These are phyloP conservation scores for Penicillium italicum DNA, from an alignment of 2,329 filamentous ascomycete species.

Conservation along the genomic window DNA sequence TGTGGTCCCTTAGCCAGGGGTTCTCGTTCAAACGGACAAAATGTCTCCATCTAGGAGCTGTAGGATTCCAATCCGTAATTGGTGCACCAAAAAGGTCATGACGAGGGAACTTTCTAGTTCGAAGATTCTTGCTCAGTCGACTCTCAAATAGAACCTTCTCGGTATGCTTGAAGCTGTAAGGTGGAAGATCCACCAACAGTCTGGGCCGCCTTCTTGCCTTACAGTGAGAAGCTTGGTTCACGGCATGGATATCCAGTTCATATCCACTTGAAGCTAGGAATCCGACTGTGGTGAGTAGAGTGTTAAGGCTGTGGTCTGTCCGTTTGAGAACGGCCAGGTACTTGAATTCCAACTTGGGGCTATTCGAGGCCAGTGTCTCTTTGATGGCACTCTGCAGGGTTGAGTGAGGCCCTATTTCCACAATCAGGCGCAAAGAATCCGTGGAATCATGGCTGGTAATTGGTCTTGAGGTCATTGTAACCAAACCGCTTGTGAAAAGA, in stretches of 20 bases:
- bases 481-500: conserved; percentile 24
- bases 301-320: conserved; percentile 16
- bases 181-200: conserved; percentile 27
- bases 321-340: conserved; percentile 29
- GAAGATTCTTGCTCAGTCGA: conserved; percentile 28
- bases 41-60: conserved; percentile 29
- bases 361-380: conserved; percentile 17
- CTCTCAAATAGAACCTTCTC: conserved; percentile 25
- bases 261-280: conserved; percentile 19
- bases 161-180: conserved; percentile 30
- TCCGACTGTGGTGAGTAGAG: conserved; percentile 22
- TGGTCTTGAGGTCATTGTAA: conserved; percentile 7
- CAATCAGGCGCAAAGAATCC: conserved; percentile 17
- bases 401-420: conserved; percentile 35
- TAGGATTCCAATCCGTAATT: conserved; percentile 28
- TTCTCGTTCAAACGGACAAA: conserved; percentile 29
- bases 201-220: conserved; percentile 1
- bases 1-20: conserved; percentile 32
- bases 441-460: not conserved
- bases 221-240: conserved; percentile 18
- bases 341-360: conserved; percentile 9
- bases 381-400: conserved; percentile 30
- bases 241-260: conserved; percentile 21
- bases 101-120: conserved; percentile 25
- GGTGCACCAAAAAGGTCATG: conserved; percentile 33